Evolutionary conservation across 2,329 filamentous ascomycete species (phyloP).

Genomic region (Pyricularia sp.): DNA sequence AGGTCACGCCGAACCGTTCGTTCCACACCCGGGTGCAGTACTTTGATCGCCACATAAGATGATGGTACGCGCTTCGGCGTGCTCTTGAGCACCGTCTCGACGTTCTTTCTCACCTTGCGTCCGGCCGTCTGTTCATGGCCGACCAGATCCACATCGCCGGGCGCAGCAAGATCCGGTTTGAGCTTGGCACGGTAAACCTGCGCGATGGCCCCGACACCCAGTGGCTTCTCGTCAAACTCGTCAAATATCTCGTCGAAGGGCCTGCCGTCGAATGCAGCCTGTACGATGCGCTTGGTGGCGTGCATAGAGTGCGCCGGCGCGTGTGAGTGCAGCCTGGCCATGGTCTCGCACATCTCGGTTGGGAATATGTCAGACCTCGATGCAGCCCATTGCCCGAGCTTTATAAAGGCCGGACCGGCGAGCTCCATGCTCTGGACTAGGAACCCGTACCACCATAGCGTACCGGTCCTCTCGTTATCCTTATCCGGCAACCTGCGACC

Average conservation of each 20-base stretch:
- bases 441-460: slow-evolving; percentile 89
- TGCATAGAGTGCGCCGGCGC: slow-evolving; percentile 81
- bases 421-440: slow-evolving; percentile 81
- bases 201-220: slow-evolving; percentile 91
- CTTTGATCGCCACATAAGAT: slow-evolving; percentile 87
- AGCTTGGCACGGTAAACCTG: slow-evolving; percentile 96
- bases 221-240: slow-evolving; percentile 78
- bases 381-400: slow-evolving; percentile 97
- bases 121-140: slow-evolving; percentile 6
- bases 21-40: slow-evolving; percentile 85
- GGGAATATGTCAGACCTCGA: slow-evolving; percentile 95
- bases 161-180: slow-evolving; percentile 60
- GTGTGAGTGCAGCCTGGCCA: slow-evolving; percentile 91
- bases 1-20: slow-evolving; percentile 81
- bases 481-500: slow-evolving; percentile 49
- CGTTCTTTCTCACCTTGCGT: slow-evolving; percentile 62
- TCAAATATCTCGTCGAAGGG: slow-evolving; percentile 87
- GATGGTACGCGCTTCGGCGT: slow-evolving; percentile 77
- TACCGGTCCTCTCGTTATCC: slow-evolving; percentile 66
- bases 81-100: slow-evolving; percentile 77
- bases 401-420: slow-evolving; percentile 93
- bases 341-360: slow-evolving; percentile 75
- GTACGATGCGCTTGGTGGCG: slow-evolving; percentile 66
- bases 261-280: slow-evolving; percentile 67
- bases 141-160: slow-evolving; percentile 42